Percentiles rank a stretch among this genome's conserved stretches.
Evolutionary conservation across 2,329 filamentous ascomycete species (phyloP).

Genomic region (Fusarium anguioides): DNA sequence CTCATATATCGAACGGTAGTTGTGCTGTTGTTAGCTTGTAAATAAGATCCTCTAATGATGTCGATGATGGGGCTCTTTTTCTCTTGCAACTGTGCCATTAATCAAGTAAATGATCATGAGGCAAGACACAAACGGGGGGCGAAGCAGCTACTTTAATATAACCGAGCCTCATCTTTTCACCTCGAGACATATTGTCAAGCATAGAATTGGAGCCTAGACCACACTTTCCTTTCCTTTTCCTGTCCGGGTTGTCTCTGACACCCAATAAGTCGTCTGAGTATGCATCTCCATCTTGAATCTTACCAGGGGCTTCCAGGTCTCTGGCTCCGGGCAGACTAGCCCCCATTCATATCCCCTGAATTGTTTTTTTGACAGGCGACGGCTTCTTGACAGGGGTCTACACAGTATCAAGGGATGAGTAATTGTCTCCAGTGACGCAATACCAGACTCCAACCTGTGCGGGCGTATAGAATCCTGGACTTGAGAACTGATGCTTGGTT

Average conservation of each 20-base stretch:
- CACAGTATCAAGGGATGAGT: conserved; percentile 1
- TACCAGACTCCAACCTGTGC: conserved; percentile 23
- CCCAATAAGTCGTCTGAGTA: conserved; percentile 4
- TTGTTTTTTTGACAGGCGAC: conserved; percentile 38
- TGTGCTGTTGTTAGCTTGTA: conserved; percentile 4
- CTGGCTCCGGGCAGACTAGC: not conserved
- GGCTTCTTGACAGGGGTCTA: conserved; percentile 33
- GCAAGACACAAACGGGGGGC: conserved; percentile 8
- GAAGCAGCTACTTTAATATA: conserved; percentile 29
- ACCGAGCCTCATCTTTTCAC: conserved; percentile 27
- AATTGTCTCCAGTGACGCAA: conserved; percentile 30
- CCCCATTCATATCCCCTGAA: conserved; percentile 21
- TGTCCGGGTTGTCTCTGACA: conserved; percentile 13
- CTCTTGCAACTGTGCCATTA: not conserved
- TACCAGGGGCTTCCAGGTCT: conserved; percentile 30
- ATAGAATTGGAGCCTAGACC: conserved; percentile 19
- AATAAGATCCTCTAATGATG: conserved; percentile 5
- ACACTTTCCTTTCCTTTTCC: conserved; percentile 7
- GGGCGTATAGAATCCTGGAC: conserved; percentile 9
- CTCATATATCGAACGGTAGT: conserved; percentile 28
- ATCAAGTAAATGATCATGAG: not conserved
- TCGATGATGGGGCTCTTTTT: not conserved
- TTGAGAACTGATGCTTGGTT: not conserved
- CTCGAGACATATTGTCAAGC: conserved; percentile 16
- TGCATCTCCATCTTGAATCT: conserved; percentile 36